phyloP scores from a whole-genome alignment of 495 filamentous ascomycete species.

The Astrocystis sublimbata region DNA sequence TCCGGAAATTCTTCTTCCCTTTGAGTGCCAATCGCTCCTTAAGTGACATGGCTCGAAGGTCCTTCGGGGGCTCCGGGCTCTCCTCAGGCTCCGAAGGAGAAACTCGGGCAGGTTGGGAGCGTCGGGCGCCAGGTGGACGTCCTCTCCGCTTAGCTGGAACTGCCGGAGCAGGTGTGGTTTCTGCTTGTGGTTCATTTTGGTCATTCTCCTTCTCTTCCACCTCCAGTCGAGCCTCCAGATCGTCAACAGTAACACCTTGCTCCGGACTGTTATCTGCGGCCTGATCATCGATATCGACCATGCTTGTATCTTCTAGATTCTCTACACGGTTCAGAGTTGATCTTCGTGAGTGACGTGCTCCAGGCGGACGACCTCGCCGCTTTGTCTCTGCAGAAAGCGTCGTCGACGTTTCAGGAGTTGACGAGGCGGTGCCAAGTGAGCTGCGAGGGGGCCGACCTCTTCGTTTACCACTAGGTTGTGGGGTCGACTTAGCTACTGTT shows the following conservation, averaged over 20 bases:
- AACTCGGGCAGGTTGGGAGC: constrained; percentile 4
- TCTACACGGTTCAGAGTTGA: constrained; percentile 22
- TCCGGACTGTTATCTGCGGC: constrained; percentile 12
- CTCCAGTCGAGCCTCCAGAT: constrained; percentile 29
- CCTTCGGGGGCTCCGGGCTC: constrained; percentile 16
- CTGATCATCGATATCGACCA: constrained; percentile 11
- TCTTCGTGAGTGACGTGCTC: constrained; percentile 23
- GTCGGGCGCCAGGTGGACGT: constrained; percentile 8
- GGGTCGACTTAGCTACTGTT: not conserved
- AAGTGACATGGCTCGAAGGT: constrained; percentile 43
- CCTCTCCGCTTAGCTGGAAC: constrained; percentile 5
- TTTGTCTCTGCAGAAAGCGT: constrained; percentile 25
- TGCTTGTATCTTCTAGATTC: constrained; percentile 18
- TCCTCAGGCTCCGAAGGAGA: constrained; percentile 1
- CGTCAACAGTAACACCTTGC: constrained; percentile 25
- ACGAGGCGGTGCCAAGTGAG: constrained; percentile 20
- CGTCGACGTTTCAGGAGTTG: too few species aligned
- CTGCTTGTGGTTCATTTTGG: constrained; percentile 10
- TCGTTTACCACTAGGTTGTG: constrained; percentile 18
- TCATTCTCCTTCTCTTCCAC: constrained; percentile 20
- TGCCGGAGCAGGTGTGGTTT: constrained; percentile 2
- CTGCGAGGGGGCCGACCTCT: constrained; percentile 30
- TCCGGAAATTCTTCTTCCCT: constrained; percentile 49
- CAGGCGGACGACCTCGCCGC: constrained; percentile 30
- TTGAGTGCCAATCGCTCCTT: constrained; percentile 46